phyloP scores from a whole-genome alignment of 768 basidiomycete genomes.

The Mycena haematopus region DNA sequence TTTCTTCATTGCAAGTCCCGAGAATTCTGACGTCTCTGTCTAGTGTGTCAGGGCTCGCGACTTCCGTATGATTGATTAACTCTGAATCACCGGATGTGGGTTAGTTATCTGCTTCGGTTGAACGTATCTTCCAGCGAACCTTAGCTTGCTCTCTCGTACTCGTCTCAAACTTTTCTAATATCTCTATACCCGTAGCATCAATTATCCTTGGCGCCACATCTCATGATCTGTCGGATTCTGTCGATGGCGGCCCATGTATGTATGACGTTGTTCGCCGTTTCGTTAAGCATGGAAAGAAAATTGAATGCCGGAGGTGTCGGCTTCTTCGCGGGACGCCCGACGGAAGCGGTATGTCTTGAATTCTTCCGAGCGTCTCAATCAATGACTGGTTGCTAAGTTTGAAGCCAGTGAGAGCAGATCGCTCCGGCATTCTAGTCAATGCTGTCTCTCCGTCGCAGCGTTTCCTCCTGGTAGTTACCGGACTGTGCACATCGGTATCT shows the following conservation, averaged over 20 bases:
- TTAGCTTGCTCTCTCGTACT: not conserved
- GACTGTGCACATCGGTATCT: not conserved
- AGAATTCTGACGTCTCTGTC: not conserved
- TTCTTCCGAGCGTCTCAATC: constrained; percentile 2
- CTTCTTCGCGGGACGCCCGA: constrained; percentile 5
- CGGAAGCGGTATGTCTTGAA: constrained; percentile 5
- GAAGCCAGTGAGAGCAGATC: not conserved
- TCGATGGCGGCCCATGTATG: no score
- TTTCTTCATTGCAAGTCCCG: not conserved
- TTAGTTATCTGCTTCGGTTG: not conserved
- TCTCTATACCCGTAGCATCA: constrained; percentile 12
- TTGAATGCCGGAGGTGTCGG: constrained; percentile 6
- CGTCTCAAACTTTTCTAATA: constrained; percentile 4
- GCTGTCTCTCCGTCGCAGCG: not conserved
- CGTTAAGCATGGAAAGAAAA: not conserved
- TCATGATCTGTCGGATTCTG: constrained; percentile 1
- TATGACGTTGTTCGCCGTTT: not conserved
- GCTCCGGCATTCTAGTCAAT: constrained; percentile 4
- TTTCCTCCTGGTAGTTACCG: constrained; percentile 13
- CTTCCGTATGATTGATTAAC: constrained; percentile 2
- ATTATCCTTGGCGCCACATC: constrained; percentile 10
- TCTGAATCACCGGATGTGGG: not conserved
- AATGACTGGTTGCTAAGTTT: constrained; percentile 14
- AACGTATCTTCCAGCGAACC: not conserved
- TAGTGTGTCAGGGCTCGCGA: not conserved